phyloP scores from a whole-genome alignment of 441 rosid species.

The Hura crepitans region DNA sequence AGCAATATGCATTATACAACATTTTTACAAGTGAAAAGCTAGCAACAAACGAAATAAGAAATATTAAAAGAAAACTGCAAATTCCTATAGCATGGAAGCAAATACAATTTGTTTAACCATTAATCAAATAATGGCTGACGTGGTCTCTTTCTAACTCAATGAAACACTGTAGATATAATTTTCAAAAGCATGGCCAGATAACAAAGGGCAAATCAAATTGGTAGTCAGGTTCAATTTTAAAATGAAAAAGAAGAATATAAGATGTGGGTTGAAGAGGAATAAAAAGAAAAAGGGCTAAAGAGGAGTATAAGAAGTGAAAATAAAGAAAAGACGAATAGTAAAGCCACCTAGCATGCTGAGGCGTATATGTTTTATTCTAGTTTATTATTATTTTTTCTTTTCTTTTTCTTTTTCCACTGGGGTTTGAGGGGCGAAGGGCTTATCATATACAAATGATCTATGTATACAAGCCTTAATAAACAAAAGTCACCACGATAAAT shows the following conservation, averaged over 20 bases:
- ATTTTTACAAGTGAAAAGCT: slow-evolving; percentile 5
- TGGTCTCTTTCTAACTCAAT: background rate
- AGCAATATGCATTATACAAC: background rate
- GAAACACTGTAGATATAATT: background rate
- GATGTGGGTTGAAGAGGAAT: background rate
- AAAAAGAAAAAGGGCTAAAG: background rate
- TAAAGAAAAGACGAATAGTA: background rate
- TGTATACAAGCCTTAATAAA: background rate
- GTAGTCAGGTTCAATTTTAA: background rate
- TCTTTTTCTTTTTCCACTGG: background rate
- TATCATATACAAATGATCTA: background rate
- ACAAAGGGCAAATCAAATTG: background rate
- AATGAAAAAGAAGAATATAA: background rate
- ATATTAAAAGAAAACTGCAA: background rate
- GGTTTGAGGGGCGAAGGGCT: background rate
- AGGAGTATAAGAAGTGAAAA: background rate
- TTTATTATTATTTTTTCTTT: background rate
- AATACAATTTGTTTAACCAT: background rate
- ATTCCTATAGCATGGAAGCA: background rate
- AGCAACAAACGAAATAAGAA: background rate
- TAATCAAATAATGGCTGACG: background rate
- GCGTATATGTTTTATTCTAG: background rate
- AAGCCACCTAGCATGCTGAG: background rate
- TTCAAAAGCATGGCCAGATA: background rate
- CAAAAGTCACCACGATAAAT: background rate